Base-by-base conservation (phyloP, 257 asterid genomes). In the Sherardia arvensis region DNA sequence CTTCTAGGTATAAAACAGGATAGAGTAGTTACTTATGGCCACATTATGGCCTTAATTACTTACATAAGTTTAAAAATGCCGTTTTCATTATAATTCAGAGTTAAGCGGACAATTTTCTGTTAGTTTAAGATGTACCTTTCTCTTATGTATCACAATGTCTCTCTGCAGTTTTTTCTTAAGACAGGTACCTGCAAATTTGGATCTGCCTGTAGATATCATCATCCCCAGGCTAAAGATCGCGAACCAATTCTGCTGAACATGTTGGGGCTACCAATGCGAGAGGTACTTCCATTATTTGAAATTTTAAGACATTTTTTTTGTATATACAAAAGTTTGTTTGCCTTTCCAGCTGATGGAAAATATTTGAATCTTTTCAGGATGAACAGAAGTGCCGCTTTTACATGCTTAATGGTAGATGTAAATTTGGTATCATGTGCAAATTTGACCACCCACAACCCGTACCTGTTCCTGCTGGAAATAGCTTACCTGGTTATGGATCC, bases 131-230 rank as follows among this genome's bases (percentile, higher is more conserved):
- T 34, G 3, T 2, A 18, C 11, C 29, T 23, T 9, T 27, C 30
- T 11, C 59, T 40, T 6, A 61, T 6, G 34, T 15, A 26, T 27
- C 38, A 7, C 2, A 25, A 14, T 61, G 38, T 32, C 33, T 72
- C 56, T 56, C 70, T 80, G 81, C 85, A 86, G 95, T 76, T 71
- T 76, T 86, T 78, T 72, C 71, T 86, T 51, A 86, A 78, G 87
- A 86, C 91, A 54, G 95, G 95, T 58, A 78, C 83, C 20, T 86
- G 95, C 80, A 86, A 82, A 71, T 86, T 76, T 62, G 95, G 95
- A 43, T 71, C 81, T 8, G 67, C 84, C 10, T 86, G 95, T 75
- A 84, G 76, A 79, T 86, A 81, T 69, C 84, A 86, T 77, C 95
- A 86, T 62, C 95, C 95, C 7, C 83, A 75, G 79, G 78, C 82